Evolutionary conservation across 2,329 filamentous ascomycete species (phyloP).

Genomic region (Orbilia quercus): DNA sequence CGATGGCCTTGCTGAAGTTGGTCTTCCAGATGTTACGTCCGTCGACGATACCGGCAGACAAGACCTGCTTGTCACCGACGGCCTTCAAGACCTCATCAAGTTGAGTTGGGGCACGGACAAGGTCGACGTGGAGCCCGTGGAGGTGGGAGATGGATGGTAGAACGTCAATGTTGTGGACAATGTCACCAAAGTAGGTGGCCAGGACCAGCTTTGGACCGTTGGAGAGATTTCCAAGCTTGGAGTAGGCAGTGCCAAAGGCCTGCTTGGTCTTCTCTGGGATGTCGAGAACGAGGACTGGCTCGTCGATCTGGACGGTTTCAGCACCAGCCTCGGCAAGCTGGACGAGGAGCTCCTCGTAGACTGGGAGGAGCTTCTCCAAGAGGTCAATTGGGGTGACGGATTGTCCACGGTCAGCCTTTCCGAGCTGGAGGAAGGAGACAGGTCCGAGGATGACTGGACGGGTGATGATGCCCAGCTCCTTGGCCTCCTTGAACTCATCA

Average conservation of each 20-base stretch:
- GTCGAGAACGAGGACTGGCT: slow-evolving; percentile 96
- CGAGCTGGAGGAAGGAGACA: slow-evolving; percentile 96
- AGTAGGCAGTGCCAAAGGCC: slow-evolving; percentile 97
- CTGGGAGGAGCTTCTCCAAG: slow-evolving; percentile 89
- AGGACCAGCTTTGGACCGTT: slow-evolving; percentile 88
- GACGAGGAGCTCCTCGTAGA: slow-evolving; percentile 91
- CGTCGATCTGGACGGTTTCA: slow-evolving; percentile 96
- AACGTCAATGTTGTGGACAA: slow-evolving; percentile 97
- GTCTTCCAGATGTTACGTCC: slow-evolving; percentile 99
- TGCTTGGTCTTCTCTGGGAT: slow-evolving; percentile 88
- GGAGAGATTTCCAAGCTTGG: slow-evolving; percentile 76
- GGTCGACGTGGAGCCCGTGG: slow-evolving; percentile 90
- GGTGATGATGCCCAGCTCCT: slow-evolving; percentile 92
- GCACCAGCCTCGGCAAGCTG: slow-evolving; percentile 97
- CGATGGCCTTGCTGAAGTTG: slow-evolving; percentile 95
- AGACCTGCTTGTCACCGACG: slow-evolving; percentile 86
- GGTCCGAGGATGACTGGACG: slow-evolving; percentile 95
- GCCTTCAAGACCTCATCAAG: slow-evolving; percentile 84
- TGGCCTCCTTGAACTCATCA: slow-evolving; percentile 92
- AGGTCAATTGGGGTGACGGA: slow-evolving; percentile 92
- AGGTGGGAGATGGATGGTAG: slow-evolving; percentile 78
- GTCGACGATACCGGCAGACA: slow-evolving; percentile 96
- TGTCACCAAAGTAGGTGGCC: slow-evolving; percentile 98
- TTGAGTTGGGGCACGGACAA: slow-evolving; percentile 98
- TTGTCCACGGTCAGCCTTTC: slow-evolving; percentile 97